Conservation (phyloP, 495 filamentous ascomycete species). For the Penicillium steckii region DNA sequence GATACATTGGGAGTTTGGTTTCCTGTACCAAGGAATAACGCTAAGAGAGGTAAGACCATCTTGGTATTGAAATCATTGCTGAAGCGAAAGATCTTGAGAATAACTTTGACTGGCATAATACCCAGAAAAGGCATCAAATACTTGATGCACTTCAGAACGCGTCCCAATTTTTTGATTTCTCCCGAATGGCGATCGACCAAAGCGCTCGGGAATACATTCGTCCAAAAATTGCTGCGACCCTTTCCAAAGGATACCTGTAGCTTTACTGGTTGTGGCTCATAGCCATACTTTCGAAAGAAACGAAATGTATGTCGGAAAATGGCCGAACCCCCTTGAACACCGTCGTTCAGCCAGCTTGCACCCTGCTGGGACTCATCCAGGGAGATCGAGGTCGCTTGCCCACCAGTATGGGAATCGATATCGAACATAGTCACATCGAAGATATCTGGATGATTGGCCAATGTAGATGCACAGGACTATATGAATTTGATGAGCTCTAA, state of each 20-base stretch:
- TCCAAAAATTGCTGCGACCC: constrained; percentile 70
- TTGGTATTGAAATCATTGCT: constrained; percentile 71
- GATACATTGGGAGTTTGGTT: constrained; percentile 80
- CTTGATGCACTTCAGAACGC: constrained; percentile 65
- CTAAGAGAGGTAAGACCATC: constrained; percentile 72
- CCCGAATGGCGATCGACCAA: constrained; percentile 59
- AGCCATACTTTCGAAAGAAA: constrained; percentile 69
- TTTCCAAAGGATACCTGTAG: constrained; percentile 84
- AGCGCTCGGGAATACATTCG: constrained; percentile 73
- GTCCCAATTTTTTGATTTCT: constrained; percentile 66
- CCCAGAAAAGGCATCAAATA: constrained; percentile 71
- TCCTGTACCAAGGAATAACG: constrained; percentile 75
- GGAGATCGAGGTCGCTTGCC: constrained; percentile 76
- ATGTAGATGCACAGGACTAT: constrained; percentile 71
- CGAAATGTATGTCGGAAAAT: constrained; percentile 82
- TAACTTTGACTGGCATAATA: constrained; percentile 66
- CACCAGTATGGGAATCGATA: constrained; percentile 64
- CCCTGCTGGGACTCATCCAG: constrained; percentile 66
- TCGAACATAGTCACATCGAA: constrained; percentile 78
- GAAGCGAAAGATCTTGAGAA: constrained; percentile 70
- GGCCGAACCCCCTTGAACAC: constrained; percentile 76
- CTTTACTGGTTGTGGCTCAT: constrained; percentile 66
- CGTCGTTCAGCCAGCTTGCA: constrained; percentile 78
- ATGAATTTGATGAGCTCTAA: constrained; percentile 7
- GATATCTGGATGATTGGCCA: constrained; percentile 69